These are phyloP conservation scores for Diplodia mutila DNA, from an alignment of 2,329 filamentous ascomycete genomes.

Conservation along the genomic window DNA sequence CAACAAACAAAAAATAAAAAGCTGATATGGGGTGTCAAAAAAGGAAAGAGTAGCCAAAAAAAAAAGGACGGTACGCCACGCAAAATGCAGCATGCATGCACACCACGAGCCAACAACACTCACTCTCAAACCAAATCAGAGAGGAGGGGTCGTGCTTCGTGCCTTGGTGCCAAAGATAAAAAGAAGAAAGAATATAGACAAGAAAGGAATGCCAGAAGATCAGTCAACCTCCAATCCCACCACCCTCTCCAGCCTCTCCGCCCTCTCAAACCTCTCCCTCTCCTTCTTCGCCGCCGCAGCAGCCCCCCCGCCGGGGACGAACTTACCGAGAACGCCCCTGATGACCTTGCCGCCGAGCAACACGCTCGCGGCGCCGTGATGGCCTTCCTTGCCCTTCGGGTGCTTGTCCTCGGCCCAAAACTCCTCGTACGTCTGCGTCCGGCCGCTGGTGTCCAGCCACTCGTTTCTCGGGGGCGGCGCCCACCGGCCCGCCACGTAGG, in stretches of 20 bases:
- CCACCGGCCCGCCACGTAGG: slow-evolving; percentile 5
- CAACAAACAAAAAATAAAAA: neutral
- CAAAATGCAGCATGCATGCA: too few relatives aligned
- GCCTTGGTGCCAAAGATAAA: neutral
- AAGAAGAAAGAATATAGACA: neutral
- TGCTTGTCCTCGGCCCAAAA: neutral
- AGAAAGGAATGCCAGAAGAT: neutral
- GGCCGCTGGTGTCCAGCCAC: slow-evolving; percentile 13
- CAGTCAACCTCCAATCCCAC: neutral
- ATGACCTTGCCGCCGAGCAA: neutral
- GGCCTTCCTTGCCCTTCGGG: neutral
- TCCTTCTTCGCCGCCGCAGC: neutral
- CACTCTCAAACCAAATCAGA: neutral
- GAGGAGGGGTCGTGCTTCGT: too few relatives aligned
- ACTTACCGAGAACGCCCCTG: neutral
- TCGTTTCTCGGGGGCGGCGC: neutral
- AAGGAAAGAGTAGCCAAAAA: too few relatives aligned
- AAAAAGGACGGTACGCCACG: too few relatives aligned
- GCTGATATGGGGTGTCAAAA: neutral
- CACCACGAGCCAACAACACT: neutral
- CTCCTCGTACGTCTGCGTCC: slow-evolving; percentile 1
- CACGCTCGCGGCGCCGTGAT: neutral
- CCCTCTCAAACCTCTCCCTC: neutral
- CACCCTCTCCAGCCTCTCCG: neutral
- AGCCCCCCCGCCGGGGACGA: neutral